Conservation (phyloP, 352 stramenopile genomes). For the Globisporangium parvum region DNA sequence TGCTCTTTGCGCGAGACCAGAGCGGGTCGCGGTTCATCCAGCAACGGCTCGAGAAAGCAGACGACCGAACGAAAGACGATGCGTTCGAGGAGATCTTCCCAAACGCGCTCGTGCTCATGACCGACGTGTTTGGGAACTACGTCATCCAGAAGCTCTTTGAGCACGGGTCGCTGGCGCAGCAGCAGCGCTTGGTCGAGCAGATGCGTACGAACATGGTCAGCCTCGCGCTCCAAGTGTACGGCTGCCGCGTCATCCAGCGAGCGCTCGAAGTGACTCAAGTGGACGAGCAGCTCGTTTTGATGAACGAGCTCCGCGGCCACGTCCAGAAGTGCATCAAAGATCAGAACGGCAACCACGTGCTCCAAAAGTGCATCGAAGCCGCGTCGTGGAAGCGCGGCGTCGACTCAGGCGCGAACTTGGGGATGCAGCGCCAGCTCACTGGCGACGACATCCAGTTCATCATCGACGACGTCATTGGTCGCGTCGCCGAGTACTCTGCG, state of each 20-base stretch:
- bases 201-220: constrained; percentile 94
- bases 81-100: constrained; percentile 84
- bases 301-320: constrained; percentile 72
- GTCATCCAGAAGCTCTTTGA: constrained; percentile 98
- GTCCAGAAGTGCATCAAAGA: constrained; percentile 94
- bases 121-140: constrained; percentile 98
- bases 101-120: constrained; percentile 80
- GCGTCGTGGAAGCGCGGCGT: constrained; percentile 50
- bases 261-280: constrained; percentile 72
- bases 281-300: constrained; percentile 68
- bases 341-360: constrained; percentile 98
- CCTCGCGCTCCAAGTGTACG: constrained; percentile 94
- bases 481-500: constrained; percentile 88
- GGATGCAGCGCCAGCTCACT: constrained; percentile 32
- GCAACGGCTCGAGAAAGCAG: constrained; percentile 81
- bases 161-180: constrained; percentile 87
- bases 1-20: constrained; percentile 85
- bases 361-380: constrained; percentile 98
- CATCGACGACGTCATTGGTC: constrained; percentile 92
- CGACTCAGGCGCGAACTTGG: constrained; percentile 15
- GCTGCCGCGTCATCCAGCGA: constrained; percentile 97
- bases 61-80: constrained; percentile 58
- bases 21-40: constrained; percentile 85
- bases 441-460: constrained; percentile 96
- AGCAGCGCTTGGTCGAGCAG: constrained; percentile 72